These are phyloP conservation scores for Solanum sejunctum DNA, from an alignment of 257 asterid species.

Conservation along the genomic window DNA sequence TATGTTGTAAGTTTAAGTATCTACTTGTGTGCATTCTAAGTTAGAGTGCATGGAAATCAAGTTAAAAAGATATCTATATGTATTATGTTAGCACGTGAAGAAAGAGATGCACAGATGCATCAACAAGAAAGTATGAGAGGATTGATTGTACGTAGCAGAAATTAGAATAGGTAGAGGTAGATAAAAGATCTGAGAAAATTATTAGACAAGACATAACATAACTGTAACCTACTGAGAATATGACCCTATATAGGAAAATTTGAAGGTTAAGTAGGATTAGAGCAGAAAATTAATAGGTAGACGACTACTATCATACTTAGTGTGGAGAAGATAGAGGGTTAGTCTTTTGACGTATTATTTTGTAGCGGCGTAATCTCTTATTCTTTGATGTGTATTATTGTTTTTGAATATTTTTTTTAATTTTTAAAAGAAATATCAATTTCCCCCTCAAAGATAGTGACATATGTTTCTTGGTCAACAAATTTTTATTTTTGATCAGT, in stretches of 20 bases:
- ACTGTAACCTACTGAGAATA: too few relatives aligned
- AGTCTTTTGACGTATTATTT: too few relatives aligned
- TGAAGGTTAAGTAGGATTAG: too few relatives aligned
- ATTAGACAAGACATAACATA: not conserved
- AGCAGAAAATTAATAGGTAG: too few relatives aligned
- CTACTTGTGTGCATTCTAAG: not conserved
- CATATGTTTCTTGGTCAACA: not conserved
- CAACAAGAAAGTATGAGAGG: not conserved
- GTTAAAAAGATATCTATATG: not conserved
- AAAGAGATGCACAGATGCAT: not conserved
- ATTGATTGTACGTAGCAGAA: too few relatives aligned
- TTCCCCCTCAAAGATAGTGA: not conserved
- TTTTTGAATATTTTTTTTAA: not conserved
- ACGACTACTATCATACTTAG: too few relatives aligned
- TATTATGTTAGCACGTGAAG: not conserved
- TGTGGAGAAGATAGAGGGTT: too few relatives aligned
- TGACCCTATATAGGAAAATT: too few relatives aligned
- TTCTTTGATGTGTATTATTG: too few relatives aligned
- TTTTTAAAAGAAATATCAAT: not conserved
- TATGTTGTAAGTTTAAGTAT: not conserved
- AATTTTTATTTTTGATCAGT: not conserved
- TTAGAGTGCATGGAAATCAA: not conserved
- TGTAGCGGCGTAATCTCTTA: too few relatives aligned
- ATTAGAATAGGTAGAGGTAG: not conserved
- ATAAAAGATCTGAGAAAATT: too few relatives aligned